These are phyloP conservation scores for Rubus parviflorus DNA, from an alignment of 306 rosid genomes.

Conservation along the genomic window DNA sequence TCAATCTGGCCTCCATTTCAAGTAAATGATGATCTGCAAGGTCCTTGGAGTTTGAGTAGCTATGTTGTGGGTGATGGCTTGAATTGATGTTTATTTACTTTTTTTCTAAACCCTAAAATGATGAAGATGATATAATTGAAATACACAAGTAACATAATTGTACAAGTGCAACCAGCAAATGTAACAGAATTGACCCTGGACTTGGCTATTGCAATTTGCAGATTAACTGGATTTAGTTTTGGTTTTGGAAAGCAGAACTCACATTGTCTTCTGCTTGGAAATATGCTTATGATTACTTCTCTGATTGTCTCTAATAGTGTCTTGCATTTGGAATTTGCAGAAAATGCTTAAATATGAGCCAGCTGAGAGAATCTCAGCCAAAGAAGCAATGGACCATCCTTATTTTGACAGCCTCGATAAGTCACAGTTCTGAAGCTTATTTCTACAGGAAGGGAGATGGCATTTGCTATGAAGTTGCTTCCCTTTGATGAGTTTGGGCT, in stretches of 20 bases:
- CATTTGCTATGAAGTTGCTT: conserved; percentile 17
- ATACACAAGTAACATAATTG: too few relatives aligned
- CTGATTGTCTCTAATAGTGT: not conserved
- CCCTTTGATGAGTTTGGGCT: conserved; percentile 18
- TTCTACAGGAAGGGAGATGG: not conserved
- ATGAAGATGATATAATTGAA: not conserved
- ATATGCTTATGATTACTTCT: not conserved
- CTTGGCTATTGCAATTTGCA: not conserved
- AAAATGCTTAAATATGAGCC: conserved; percentile 89
- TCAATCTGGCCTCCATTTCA: not conserved
- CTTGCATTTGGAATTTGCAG: conserved; percentile 43
- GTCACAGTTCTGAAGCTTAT: conserved; percentile 61
- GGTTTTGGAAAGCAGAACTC: not conserved
- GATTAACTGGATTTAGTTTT: not conserved
- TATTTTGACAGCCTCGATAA: conserved; percentile 90
- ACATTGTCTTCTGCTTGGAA: not conserved
- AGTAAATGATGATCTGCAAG: not conserved
- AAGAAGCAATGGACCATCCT: conserved; percentile 92
- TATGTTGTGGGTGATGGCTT: not conserved
- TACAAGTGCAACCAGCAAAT: not conserved
- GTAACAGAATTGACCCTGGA: not conserved
- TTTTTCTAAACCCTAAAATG: not conserved
- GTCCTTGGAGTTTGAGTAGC: not conserved
- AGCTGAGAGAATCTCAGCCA: conserved; percentile 90
- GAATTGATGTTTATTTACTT: not conserved